phyloP scores from a whole-genome alignment of 2,329 filamentous ascomycete species.

The Xylariaceae sp. region DNA sequence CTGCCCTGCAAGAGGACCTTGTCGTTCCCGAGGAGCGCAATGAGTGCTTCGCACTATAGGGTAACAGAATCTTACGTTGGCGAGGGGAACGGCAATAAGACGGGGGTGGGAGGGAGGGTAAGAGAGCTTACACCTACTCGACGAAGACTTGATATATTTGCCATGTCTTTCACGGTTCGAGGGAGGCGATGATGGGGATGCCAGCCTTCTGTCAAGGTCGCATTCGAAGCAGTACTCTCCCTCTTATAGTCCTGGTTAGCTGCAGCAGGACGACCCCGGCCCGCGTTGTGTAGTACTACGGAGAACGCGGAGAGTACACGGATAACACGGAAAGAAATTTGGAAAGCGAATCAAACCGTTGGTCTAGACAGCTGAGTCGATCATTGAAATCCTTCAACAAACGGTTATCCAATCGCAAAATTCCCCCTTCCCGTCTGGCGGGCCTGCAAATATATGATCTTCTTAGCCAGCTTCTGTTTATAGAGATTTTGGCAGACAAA shows the following conservation, averaged over 20 bases:
- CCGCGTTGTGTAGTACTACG: not conserved
- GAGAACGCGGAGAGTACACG: no score
- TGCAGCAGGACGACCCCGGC: not conserved
- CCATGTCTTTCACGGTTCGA: conserved; percentile 3
- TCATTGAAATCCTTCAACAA: no score
- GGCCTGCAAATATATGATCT: no score
- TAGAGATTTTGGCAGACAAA: no score
- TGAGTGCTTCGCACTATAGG: conserved; percentile 13
- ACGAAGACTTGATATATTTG: conserved; percentile 2
- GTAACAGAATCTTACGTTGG: not conserved
- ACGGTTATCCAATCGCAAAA: no score
- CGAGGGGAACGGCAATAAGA: not conserved
- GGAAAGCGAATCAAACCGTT: no score
- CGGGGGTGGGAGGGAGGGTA: not conserved
- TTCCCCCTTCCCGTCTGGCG: no score
- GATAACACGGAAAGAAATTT: no score
- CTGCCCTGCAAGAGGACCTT: conserved; percentile 16
- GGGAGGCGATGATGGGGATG: no score
- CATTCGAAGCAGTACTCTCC: not conserved
- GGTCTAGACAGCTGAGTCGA: no score
- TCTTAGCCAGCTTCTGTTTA: no score
- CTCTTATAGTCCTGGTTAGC: not conserved
- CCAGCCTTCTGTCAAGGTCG: not conserved
- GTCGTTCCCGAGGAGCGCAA: conserved; percentile 11
- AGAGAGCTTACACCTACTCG: conserved; percentile 5